Evolutionary conservation across 305 asterid genomes (phyloP).

Genomic region (Plantago rigida): DNA sequence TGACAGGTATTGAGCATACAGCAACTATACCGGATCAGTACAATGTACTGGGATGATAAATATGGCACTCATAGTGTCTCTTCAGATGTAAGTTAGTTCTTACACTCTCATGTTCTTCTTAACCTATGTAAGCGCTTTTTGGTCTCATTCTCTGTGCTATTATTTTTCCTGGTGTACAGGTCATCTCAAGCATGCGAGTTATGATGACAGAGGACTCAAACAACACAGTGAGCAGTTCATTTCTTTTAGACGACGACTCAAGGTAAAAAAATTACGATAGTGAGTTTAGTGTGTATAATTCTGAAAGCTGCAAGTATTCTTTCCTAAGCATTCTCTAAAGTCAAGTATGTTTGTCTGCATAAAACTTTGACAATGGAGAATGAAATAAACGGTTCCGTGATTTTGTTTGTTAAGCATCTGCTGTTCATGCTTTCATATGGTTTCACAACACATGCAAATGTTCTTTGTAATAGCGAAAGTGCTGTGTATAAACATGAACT

Average conservation of each 20-base stretch:
- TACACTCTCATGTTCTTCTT: slow-evolving; percentile 18
- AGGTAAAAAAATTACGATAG: slow-evolving; percentile 39
- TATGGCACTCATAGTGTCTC: slow-evolving; percentile 98
- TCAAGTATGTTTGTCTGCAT: background rate
- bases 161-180: slow-evolving; percentile 35
- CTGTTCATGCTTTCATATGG: background rate
- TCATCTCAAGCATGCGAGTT: slow-evolving; percentile 75
- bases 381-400: background rate
- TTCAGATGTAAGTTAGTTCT: slow-evolving; percentile 60
- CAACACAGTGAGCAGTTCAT: slow-evolving; percentile 85
- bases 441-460: background rate
- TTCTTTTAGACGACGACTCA: slow-evolving; percentile 86
- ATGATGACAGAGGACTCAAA: slow-evolving; percentile 93
- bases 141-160: slow-evolving; percentile 1
- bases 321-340: background rate
- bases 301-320: slow-evolving; percentile 7
- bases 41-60: slow-evolving; percentile 99
- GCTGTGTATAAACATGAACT: too few species aligned
- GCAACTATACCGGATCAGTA: slow-evolving; percentile 88
- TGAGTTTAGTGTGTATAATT: background rate
- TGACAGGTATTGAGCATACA: slow-evolving; percentile 92
- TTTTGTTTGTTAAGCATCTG: background rate
- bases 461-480: background rate
- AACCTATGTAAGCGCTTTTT: background rate
- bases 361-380: too few species aligned